Percentiles rank a stretch among this genome's conserved stretches.
Conservation (phyloP, 805 yeast species). For the Saturnispora dispora region DNA sequence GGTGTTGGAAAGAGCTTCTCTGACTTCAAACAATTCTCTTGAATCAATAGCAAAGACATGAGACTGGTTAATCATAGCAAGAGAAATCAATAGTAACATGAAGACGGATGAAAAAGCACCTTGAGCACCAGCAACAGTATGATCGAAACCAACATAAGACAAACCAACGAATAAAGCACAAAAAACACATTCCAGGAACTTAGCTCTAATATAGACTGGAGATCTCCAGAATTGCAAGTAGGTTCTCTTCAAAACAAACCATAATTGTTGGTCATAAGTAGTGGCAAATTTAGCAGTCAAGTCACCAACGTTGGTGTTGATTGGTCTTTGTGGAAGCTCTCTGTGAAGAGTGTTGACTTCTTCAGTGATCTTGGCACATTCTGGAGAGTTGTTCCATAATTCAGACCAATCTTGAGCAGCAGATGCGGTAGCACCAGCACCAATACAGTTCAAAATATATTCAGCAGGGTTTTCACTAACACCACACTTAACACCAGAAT, state of each 20-base stretch:
- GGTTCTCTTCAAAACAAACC: constrained; percentile 32
- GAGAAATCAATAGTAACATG: constrained; percentile 50
- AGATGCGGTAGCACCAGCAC: constrained; percentile 72
- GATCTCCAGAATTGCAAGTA: constrained; percentile 40
- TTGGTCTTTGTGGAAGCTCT: constrained; percentile 23
- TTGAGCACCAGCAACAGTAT: constrained; percentile 44
- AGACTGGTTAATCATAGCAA: constrained; percentile 56
- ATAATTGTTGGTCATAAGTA: constrained; percentile 32
- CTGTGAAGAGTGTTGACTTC: constrained; percentile 27
- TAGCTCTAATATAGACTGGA: constrained; percentile 43
- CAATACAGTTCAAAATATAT: constrained; percentile 64
- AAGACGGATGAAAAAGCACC: constrained; percentile 45
- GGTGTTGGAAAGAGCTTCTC: constrained; percentile 62
- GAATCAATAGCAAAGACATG: constrained; percentile 49
- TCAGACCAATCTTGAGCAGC: constrained; percentile 54
- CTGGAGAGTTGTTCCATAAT: constrained; percentile 42
- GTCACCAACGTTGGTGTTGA: constrained; percentile 20
- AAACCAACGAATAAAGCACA: constrained; percentile 44
- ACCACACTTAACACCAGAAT: constrained; percentile 60
- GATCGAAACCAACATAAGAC: constrained; percentile 50
- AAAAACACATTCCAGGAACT: constrained; percentile 34
- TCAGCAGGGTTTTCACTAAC: constrained; percentile 64
- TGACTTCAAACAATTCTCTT: constrained; percentile 56
- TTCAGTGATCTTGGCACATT: constrained; percentile 23
- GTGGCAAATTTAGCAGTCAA: constrained; percentile 34